These are phyloP conservation scores for Salix dunnii DNA, from an alignment of 345 rosid species.

Conservation along the genomic window DNA sequence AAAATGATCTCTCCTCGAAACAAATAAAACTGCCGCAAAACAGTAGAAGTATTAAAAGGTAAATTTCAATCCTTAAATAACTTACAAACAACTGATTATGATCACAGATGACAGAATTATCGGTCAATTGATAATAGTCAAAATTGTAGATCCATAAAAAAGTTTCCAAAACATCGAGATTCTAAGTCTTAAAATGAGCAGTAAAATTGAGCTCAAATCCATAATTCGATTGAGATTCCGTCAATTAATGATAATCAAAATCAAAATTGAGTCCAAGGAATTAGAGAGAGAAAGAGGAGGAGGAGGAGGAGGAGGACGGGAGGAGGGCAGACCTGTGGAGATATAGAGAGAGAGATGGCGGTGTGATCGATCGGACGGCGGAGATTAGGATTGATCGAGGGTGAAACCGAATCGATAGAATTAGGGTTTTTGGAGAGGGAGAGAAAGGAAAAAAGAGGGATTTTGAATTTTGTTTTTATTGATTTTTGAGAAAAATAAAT, in stretches of 20 bases:
- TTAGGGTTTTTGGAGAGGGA: slow-evolving; percentile 43
- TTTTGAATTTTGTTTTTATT: not conserved
- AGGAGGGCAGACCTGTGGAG: slow-evolving; percentile 6
- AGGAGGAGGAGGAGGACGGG: not conserved
- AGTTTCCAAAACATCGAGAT: not conserved
- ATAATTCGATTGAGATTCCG: not conserved
- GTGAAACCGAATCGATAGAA: slow-evolving; percentile 40
- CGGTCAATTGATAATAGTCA: not conserved
- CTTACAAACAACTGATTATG: not conserved
- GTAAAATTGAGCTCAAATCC: not conserved
- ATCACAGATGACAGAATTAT: not conserved
- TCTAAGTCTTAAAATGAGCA: not conserved
- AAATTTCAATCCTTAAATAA: not conserved
- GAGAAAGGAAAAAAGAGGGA: not conserved
- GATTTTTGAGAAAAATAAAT: not conserved
- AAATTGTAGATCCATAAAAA: slow-evolving; percentile 4
- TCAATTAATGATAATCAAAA: not conserved
- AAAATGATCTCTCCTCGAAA: not conserved
- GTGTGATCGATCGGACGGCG: slow-evolving; percentile 18
- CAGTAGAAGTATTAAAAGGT: not conserved
- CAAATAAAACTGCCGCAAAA: not conserved
- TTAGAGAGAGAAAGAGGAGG: not conserved
- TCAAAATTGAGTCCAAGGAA: not conserved
- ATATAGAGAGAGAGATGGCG: not conserved
- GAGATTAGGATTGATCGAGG: slow-evolving; percentile 41